Conservation (phyloP, 768 basidiomycete genomes). For the Boletus rufocinnamomeus region DNA sequence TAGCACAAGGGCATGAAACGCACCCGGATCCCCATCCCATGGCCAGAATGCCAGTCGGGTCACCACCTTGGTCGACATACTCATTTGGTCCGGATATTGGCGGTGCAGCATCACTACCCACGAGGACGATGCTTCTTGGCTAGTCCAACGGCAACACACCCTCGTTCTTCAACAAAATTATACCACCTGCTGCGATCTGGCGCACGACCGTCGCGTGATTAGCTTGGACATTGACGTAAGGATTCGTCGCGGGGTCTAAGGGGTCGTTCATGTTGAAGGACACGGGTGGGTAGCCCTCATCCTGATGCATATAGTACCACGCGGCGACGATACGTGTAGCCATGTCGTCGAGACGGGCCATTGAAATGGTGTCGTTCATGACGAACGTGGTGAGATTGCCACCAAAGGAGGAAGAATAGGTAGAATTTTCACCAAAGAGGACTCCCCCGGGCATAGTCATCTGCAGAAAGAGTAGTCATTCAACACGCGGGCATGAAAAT, state of each 20-base stretch:
- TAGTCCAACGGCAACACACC: background rate
- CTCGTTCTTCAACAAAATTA: background rate
- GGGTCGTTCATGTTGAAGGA: background rate
- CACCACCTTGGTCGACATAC: background rate
- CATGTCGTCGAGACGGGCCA: slow-evolving; percentile 66
- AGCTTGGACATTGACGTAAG: background rate
- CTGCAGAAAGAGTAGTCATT: background rate
- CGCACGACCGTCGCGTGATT: background rate
- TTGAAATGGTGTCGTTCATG: slow-evolving; percentile 43
- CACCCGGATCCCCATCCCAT: background rate
- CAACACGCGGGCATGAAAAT: background rate
- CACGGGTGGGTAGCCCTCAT: slow-evolving; percentile 26
- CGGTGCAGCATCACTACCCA: background rate
- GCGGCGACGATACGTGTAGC: slow-evolving; percentile 69
- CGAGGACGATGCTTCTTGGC: background rate
- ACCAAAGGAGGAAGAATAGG: slow-evolving; percentile 36
- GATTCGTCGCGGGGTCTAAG: background rate
- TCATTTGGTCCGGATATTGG: background rate
- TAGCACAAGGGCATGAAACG: background rate
- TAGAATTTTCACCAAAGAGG: background rate
- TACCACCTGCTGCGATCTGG: background rate
- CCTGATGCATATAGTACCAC: slow-evolving; percentile 49
- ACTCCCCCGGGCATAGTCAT: background rate
- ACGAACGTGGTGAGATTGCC: slow-evolving; percentile 45
- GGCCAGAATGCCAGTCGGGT: background rate